A percentile compares a stretch with the other conserved stretches of the same genome.
phyloP scores from a whole-genome alignment of 345 rosid species.

The Gossypioides kirkii region DNA sequence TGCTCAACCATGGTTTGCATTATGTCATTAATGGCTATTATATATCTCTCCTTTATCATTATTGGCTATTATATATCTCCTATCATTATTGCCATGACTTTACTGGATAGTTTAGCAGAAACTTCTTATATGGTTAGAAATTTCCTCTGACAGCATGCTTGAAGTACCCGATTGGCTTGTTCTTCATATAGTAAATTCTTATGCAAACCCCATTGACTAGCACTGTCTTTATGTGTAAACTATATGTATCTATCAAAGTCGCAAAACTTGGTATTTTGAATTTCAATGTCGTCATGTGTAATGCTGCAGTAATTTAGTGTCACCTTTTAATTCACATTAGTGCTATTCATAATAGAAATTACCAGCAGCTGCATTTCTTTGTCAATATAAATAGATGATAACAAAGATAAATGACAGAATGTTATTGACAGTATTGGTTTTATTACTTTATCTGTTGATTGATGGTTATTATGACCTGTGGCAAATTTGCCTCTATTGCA shows the following conservation, averaged over 20 bases:
- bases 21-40: neutral
- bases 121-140: neutral
- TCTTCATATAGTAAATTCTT: neutral
- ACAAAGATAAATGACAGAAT: neutral
- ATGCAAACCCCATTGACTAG: neutral
- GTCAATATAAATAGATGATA: neutral
- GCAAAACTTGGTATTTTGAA: neutral
- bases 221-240: neutral
- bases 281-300: neutral
- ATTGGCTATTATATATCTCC: neutral
- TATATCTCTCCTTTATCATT: neutral
- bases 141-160: neutral
- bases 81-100: neutral
- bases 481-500: conserved; percentile 1
- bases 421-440: neutral
- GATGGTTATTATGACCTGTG: neutral
- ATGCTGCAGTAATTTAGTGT: neutral
- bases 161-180: conserved; percentile 4
- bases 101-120: neutral
- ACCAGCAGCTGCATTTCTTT: neutral
- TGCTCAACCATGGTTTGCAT: neutral
- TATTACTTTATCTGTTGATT: neutral
- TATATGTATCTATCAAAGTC: neutral
- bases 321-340: neutral
- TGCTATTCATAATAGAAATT: neutral